A percentile compares a stretch with the other conserved stretches of the same genome.
These are phyloP conservation scores for Monosporascus ibericus DNA, from an alignment of 2,329 filamentous ascomycete species.

Conservation along the genomic window DNA sequence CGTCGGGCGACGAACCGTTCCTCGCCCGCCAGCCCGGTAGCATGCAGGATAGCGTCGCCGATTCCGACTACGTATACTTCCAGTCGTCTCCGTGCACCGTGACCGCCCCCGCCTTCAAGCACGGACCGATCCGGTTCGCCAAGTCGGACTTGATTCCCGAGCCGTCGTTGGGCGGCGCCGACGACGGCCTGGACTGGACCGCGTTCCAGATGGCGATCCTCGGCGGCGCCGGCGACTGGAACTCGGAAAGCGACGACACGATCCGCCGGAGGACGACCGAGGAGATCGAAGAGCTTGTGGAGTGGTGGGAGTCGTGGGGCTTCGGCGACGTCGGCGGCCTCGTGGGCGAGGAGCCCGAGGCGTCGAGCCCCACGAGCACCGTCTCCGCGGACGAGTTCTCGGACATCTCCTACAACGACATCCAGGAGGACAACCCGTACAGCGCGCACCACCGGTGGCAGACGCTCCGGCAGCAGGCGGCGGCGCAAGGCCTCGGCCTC, in stretches of 20 bases:
- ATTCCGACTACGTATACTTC: constrained; percentile 42
- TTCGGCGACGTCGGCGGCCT: constrained; percentile 39
- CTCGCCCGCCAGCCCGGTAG: constrained; percentile 6
- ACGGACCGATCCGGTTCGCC: constrained; percentile 49
- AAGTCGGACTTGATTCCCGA: constrained; percentile 36
- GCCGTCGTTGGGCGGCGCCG: constrained; percentile 31
- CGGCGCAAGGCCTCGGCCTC: constrained; percentile 9
- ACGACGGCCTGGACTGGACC: constrained; percentile 55
- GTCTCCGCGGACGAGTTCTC: constrained; percentile 21
- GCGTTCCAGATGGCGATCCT: constrained; percentile 61
- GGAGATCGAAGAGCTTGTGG: constrained; percentile 40
- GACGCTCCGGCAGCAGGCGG: constrained; percentile 7
- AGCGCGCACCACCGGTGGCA: constrained; percentile 21
- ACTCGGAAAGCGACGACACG: constrained; percentile 36
- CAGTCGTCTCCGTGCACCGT: constrained; percentile 43
- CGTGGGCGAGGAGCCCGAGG: constrained; percentile 20
- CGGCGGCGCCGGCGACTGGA: constrained; percentile 48
- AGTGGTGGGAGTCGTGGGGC: constrained; percentile 47
- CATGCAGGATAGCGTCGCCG: constrained; percentile 18
- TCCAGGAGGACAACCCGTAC: constrained; percentile 21
- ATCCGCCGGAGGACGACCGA: constrained; percentile 35
- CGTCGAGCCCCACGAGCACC: constrained; percentile 24
- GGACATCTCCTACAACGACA: constrained; percentile 22
- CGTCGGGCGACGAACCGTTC: constrained; percentile 13
- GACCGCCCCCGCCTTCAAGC: constrained; percentile 43